Conservation (phyloP, 306 rosid species). For the Mimosa bimucronata region DNA sequence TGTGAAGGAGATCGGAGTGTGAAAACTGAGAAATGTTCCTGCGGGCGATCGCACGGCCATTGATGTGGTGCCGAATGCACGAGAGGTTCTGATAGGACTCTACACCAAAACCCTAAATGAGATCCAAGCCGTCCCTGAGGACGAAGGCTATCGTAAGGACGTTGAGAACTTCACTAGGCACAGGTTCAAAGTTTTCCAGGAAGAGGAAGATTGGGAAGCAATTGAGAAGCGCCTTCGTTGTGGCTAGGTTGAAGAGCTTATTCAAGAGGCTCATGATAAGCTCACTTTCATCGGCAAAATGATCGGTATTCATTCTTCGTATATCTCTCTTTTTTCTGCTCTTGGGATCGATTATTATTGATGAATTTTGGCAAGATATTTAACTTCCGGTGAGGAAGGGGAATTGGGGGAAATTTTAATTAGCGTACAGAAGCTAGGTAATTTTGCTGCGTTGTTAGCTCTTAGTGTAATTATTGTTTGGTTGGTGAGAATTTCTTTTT, state of each 20-base stretch:
- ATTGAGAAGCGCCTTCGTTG: slow-evolving; percentile 50
- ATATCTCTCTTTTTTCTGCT: neutral
- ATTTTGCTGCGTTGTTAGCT: too few species aligned
- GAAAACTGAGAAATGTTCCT: slow-evolving; percentile 65
- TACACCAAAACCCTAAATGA: slow-evolving; percentile 77
- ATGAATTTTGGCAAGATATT: slow-evolving; percentile 15
- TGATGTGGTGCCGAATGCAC: slow-evolving; percentile 79
- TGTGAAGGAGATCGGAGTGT: too few species aligned
- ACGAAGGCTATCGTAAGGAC: slow-evolving; percentile 83
- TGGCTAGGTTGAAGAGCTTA: slow-evolving; percentile 96
- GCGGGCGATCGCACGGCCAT: slow-evolving; percentile 76
- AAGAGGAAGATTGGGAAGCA: slow-evolving; percentile 79
- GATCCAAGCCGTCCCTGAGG: slow-evolving; percentile 83
- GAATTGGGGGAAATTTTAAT: too few species aligned
- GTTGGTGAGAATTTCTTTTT: too few species aligned
- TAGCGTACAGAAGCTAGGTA: too few species aligned
- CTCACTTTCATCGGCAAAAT: slow-evolving; percentile 71
- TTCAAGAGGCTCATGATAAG: slow-evolving; percentile 91
- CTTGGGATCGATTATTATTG: neutral
- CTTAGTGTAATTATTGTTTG: too few species aligned
- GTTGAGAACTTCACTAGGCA: slow-evolving; percentile 80
- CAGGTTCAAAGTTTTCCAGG: slow-evolving; percentile 71
- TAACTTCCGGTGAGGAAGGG: too few species aligned
- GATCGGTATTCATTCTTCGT: slow-evolving; percentile 55
- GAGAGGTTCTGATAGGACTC: slow-evolving; percentile 68